Base-by-base conservation (phyloP, 257 asterid species). In the Plantago elongata region DNA sequence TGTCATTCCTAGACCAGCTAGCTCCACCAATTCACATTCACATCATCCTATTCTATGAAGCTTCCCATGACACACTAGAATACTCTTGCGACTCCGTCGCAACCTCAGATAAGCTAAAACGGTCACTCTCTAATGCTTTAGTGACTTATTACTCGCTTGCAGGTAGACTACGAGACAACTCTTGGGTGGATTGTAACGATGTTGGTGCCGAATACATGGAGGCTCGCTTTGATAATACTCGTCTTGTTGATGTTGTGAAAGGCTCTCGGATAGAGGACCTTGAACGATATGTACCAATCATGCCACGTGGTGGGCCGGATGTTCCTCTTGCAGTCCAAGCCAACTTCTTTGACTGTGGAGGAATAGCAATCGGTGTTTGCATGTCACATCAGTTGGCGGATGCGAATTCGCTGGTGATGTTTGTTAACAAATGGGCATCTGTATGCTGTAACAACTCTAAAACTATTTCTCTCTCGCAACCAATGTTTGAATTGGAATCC, bases 1-100 rank as follows among this genome's bases (percentile, higher is more conserved):
- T 76, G 5, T 82, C 88, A 5, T 74, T 77, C 15, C 77, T 82
- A 0, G 85, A 79, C 60, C 81, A 82, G 18, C 15, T 74, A 13
- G 61, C 83, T 14, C 83, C 78, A 7, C 72, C 71, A 5, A 27
- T 14, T 0, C 66, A 66, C 22, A 59, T 66, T 12, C 69, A 60
- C 58, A 44, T 82, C 17, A 64, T 82, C 47, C 70, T 79, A 60
- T 79, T 59, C 63, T 64, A 72, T 54, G 34, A 48, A 9, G 9
- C 61, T 43, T 7, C 1, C 2, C 27, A 17, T 13, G 51, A 43
- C 42, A 13, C 61, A 14, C 45, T 30, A n/a, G 29, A 37, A 18
- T 34, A 38, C 47, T 57, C 47, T 3, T 12, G 15, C 7, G 51
- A 14, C 5, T 11, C 29, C 9, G 57, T 9, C 1, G 34, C 12